Conservation (phyloP, 2,329 filamentous ascomycete species). For the Ascochyta pisi region DNA sequence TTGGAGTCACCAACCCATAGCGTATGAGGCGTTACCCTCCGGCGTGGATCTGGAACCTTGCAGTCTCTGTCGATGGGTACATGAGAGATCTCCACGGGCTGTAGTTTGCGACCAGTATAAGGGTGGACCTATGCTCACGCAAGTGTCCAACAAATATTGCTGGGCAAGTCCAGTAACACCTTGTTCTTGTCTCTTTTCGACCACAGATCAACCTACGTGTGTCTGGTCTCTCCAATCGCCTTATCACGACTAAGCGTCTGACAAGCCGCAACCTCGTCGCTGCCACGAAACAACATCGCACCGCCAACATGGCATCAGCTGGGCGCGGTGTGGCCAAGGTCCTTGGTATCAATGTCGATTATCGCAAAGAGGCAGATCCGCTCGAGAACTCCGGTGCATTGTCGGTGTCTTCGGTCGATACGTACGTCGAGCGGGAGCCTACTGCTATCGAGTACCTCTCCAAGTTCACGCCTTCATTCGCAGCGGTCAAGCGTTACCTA, state of each 20-base stretch:
- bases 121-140: slow-evolving; percentile 8
- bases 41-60: slow-evolving; percentile 28
- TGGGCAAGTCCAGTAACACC: not conserved
- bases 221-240: not conserved
- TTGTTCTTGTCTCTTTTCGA: not conserved
- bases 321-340: slow-evolving; percentile 77
- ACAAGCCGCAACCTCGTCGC: slow-evolving; percentile 21
- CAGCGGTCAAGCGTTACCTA: slow-evolving; percentile 66
- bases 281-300: slow-evolving; percentile 45
- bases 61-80: slow-evolving; percentile 19
- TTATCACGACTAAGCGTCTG: slow-evolving; percentile 16
- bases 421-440: slow-evolving; percentile 78
- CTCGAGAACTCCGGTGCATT: slow-evolving; percentile 72
- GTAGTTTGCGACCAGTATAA: slow-evolving; percentile 14
- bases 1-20: slow-evolving; percentile 24
- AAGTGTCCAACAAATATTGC: not conserved
- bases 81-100: slow-evolving; percentile 12
- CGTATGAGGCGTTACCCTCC: slow-evolving; percentile 25
- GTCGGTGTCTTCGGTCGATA: slow-evolving; percentile 72
- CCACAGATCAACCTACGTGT: not conserved
- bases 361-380: slow-evolving; percentile 65
- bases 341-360: slow-evolving; percentile 81
- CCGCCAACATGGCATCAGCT: slow-evolving; percentile 58
- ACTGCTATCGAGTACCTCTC: slow-evolving; percentile 74
- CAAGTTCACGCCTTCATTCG: slow-evolving; percentile 66